Evolutionary conservation across 2,329 filamentous ascomycete species (phyloP), one percentile per base, ranked within the genome.

Genomic region (Neurospora sp.): DNA sequence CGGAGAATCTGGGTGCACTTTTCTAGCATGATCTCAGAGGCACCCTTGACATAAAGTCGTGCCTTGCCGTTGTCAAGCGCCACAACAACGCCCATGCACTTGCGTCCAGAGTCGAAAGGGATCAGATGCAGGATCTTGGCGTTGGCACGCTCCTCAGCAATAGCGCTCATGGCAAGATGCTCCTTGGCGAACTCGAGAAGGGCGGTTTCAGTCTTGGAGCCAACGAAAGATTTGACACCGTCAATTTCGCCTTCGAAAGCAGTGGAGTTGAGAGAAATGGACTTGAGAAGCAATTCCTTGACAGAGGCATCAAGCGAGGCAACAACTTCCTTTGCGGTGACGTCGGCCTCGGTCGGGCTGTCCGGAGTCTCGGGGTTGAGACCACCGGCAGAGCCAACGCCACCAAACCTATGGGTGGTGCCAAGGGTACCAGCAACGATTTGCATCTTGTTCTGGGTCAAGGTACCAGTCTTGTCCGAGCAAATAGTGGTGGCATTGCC

Each of bases 171-270:
- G 17, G 84, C 89, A 6, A 93, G 83, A 75, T 90, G 83, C 67
- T 89, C 86, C 67, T 85, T 85, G 15, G 89, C 90, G 75, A 92
- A 87, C 36, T 88, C 86, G n/a, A 93, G 84, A 70, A 93, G 80
- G 2, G 91, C 90, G 4, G 90, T 91, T 77, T 93, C 91, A 0
- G 91, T 93, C 82, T 93, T 93, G 75, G 90, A 92, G 66, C 91
- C 91, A 73, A 93, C 89, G 71, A 91, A 93, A 1, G 86, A 87
- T 73, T 83, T 83, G 68, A 84, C 80, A 15, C 90, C 89, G 40
- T 91, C 86, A n/a, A 88, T 86, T 23, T 92, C 88, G 65, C 90
- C 89, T 77, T 93, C 90, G 71, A 93, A 93, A 0, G 91, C 91
- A 0, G 91, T 93, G 0, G 91, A 92, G 78, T 90, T 90, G 72